phyloP scores from a whole-genome alignment of 805 yeast genomes.

The Lipomyces chichibuensis region DNA sequence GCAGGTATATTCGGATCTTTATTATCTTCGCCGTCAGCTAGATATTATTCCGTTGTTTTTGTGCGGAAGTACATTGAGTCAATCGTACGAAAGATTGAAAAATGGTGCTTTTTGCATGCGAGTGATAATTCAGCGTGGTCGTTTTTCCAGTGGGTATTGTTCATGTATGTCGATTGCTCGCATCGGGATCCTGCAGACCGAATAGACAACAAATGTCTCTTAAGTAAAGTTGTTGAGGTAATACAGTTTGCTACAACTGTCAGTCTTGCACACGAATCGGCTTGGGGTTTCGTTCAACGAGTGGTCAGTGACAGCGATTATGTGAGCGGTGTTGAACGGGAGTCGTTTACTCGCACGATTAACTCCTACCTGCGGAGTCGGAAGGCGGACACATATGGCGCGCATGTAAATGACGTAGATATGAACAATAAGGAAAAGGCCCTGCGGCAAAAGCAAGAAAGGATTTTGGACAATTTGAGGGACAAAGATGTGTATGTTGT shows the following conservation, averaged over 20 bases:
- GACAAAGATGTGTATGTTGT: slow-evolving; percentile 20
- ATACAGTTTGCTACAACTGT: slow-evolving; percentile 28
- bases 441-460: slow-evolving; percentile 5
- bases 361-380: slow-evolving; percentile 21
- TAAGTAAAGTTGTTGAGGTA: slow-evolving; percentile 16
- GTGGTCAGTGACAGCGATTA: slow-evolving; percentile 18
- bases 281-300: slow-evolving; percentile 28
- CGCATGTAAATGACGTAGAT: background rate
- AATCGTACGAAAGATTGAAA: slow-evolving; percentile 24
- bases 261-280: slow-evolving; percentile 29
- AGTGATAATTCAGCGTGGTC: slow-evolving; percentile 37
- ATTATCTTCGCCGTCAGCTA: slow-evolving; percentile 8
- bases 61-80: slow-evolving; percentile 11
- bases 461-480: slow-evolving; percentile 13
- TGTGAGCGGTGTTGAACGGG: slow-evolving; percentile 12
- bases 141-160: slow-evolving; percentile 29
- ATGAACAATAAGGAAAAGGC: background rate
- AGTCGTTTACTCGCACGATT: slow-evolving; percentile 12
- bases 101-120: slow-evolving; percentile 36
- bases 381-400: slow-evolving; percentile 10
- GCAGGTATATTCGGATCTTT: slow-evolving; percentile 9
- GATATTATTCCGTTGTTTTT: slow-evolving; percentile 12
- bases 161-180: slow-evolving; percentile 12
- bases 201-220: slow-evolving; percentile 18
- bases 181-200: background rate